Percentiles rank a stretch among this genome's conserved stretches.
Evolutionary conservation across 345 rosid genomes (phyloP).

Genomic region (Dipteronia dyeriana): DNA sequence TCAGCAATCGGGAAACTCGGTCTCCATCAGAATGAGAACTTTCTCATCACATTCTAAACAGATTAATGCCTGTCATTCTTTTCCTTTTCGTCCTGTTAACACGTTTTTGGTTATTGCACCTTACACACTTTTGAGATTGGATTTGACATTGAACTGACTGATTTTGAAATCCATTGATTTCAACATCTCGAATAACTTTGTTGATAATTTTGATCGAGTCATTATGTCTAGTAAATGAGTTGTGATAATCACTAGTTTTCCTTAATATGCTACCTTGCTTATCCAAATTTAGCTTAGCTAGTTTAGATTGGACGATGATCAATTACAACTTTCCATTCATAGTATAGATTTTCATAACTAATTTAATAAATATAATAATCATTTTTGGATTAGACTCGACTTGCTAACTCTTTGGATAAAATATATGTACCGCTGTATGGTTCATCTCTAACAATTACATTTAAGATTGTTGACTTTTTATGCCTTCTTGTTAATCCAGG

Average conservation of each 20-base stretch:
- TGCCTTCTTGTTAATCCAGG: conserved; percentile 43
- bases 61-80: background rate
- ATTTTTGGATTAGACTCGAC: background rate
- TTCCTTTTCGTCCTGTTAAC: too few relatives aligned
- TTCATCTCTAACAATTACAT: background rate
- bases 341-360: background rate
- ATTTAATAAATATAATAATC: background rate
- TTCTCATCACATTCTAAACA: background rate
- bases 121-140: background rate
- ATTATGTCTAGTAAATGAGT: too few relatives aligned
- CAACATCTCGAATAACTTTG: background rate
- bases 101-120: background rate
- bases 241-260: too few relatives aligned
- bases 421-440: background rate
- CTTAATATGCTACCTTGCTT: background rate
- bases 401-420: background rate
- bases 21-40: conserved; percentile 71
- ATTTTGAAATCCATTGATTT: background rate
- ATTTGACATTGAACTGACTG: background rate
- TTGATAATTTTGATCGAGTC: background rate
- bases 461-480: background rate
- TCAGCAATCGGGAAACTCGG: conserved; percentile 73
- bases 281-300: too few relatives aligned
- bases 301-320: too few relatives aligned
- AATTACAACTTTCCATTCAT: background rate